These are phyloP conservation scores for Ceratocystis lukuohia DNA, from an alignment of 2,329 filamentous ascomycete species.

Conservation along the genomic window DNA sequence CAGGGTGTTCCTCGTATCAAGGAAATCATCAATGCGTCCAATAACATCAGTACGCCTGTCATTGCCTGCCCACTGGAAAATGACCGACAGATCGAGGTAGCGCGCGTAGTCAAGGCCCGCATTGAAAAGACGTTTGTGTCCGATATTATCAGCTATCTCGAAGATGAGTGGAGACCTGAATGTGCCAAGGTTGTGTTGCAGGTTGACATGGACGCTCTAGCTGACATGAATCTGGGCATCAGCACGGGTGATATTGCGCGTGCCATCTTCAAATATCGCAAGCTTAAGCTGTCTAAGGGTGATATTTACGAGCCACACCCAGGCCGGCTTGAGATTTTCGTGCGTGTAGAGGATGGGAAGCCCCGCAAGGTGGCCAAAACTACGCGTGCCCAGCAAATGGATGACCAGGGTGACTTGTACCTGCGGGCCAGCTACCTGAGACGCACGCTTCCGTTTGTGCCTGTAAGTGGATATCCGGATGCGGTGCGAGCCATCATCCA, in stretches of 20 bases:
- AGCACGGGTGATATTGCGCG: constrained; percentile 56
- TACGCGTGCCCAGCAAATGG: constrained; percentile 30
- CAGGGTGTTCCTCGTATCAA: constrained; percentile 99
- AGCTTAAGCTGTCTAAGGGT: constrained; percentile 57
- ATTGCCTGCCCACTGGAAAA: constrained; percentile 78
- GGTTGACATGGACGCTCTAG: constrained; percentile 66
- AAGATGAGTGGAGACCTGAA: constrained; percentile 74
- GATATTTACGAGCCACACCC: constrained; percentile 48
- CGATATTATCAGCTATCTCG: constrained; percentile 67
- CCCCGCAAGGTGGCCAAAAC: constrained; percentile 35
- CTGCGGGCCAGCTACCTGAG: constrained; percentile 75
- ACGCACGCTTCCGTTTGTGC: constrained; percentile 64
- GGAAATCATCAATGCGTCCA: constrained; percentile 98
- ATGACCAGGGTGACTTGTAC: constrained; percentile 40
- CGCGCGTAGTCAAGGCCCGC: constrained; percentile 79
- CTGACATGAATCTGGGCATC: constrained; percentile 71
- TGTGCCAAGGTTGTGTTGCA: constrained; percentile 66
- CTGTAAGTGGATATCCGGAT: constrained; percentile 80
- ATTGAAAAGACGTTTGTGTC: constrained; percentile 90
- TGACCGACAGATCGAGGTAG: constrained; percentile 58
- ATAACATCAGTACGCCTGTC: constrained; percentile 83
- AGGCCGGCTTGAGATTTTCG: constrained; percentile 57
- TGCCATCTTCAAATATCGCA: constrained; percentile 68
- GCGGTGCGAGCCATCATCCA: constrained; percentile 81
- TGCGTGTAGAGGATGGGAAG: constrained; percentile 43